Base-by-base conservation (phyloP, 2,329 filamentous ascomycete genomes). In the Pseudogymnoascus sp. region DNA sequence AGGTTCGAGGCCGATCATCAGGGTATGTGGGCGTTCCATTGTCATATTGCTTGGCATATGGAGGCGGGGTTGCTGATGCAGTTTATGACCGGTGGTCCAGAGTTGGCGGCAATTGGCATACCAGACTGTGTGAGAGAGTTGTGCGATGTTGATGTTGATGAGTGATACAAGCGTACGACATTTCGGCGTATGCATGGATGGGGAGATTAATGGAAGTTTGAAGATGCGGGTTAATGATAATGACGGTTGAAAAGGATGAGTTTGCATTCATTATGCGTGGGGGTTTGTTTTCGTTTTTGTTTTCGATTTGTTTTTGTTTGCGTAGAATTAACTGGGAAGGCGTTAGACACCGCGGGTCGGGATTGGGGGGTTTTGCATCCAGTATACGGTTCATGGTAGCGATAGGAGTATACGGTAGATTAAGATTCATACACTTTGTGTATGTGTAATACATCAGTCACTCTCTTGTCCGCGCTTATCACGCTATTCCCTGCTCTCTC, bases 31-130 rank as follows among this genome's bases (percentile, higher is more conserved):
- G 77, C 80, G 0, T 78, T 86, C 21, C 83, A 85, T 69, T 86
- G 83, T 67, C 83, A 86, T 67, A 79, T 84, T 64, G 75, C 77
- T 0, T 86, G 83, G 83, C 83, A 86, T 68, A 76, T 78, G 0
- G 82, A 84, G 67, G 79, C 82, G 1, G 83, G 83, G 1, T 77
- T 86, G 75, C 64, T 80, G 33, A 87, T 87, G 84, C 82, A 85
- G 71, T 79, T 88, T 62, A 68, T 84, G 29, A 80, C 78, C 7
- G 74, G 79, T 31, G 73, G 77, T 10, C 80, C 84, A 50, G 73
- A 74, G 40, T 71, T 86, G 65, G 71, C 69, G 29, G 70, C 63
- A 7, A 79, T 75, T 74, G 63, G 70, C 17, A 67, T 85, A 2
- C 80, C 82, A 0, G 73, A 75, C 19, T 77, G 77, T 11, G 78